Evolutionary conservation across 495 filamentous ascomycete species (phyloP), one percentile per base, ranked within the genome.

Genomic region (Hypoxylon fragiforme): DNA sequence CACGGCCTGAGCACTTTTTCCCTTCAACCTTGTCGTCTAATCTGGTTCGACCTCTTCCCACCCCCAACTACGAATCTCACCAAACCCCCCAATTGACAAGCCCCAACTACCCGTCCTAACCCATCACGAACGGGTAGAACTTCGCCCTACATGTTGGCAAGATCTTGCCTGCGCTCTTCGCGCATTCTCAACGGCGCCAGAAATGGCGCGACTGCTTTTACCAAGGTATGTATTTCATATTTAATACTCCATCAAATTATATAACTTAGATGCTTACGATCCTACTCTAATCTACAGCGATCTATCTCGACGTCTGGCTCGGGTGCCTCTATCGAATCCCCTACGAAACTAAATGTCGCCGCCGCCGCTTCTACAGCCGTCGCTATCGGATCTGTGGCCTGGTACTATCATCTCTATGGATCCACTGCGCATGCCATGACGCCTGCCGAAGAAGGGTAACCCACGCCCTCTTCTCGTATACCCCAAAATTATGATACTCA

Each of bases 341-440:
- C 83, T 40, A 77, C 81, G 66, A 78, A 76, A 65, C 77, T 90
- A 66, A 97, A 89, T 67, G 80, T 90, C 57, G 88, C 90, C 70
- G 90, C 87, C 58, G 80, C 81, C 64, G 89, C 87, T 58, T 87
- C 94, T 60, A 96, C 92, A 55, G 80, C 85, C 63, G 77, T 89
- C 64, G 91, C 94, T 60, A 75, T 89, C 70, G 91, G 91, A 70
- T 90, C 91, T 48, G 81, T 94, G 64, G 89, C 87, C 47, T 96
- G 90, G 91, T 97, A 96, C 74, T 94, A 91, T 70, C 89, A 96
- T 74, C 86, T 95, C 62, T 97, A 92, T 76, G 95, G 94, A 62
- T 81, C 86, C 51, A 85, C 86, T 56, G 84, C 88, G 30, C 82
- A 91, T 73, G 95, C 94, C 57, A 87, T 87, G 86, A 94, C 95